These are phyloP conservation scores for Fusarium nanum DNA, from an alignment of 2,329 filamentous ascomycete genomes.

Conservation along the genomic window DNA sequence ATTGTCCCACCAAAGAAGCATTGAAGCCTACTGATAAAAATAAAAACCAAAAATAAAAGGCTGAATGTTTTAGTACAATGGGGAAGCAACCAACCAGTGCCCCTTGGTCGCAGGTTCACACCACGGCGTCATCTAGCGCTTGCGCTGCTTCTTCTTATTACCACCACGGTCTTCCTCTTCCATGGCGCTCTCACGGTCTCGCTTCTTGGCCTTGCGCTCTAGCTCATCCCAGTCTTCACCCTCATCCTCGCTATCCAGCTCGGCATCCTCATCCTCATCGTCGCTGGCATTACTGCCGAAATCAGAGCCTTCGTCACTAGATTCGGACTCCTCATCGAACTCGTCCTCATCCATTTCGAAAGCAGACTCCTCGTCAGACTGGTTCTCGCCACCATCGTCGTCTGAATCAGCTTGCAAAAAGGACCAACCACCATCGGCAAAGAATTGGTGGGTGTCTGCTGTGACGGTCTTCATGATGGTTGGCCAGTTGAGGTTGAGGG, in stretches of 20 bases:
- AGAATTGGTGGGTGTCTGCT: conserved; percentile 93
- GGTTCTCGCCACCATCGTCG: conserved; percentile 79
- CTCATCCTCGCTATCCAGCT: conserved; percentile 75
- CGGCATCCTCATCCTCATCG: conserved; percentile 80
- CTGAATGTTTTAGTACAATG: conserved; percentile 35
- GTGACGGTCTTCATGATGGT: conserved; percentile 99
- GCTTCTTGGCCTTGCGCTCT: conserved; percentile 89
- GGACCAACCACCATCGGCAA: conserved; percentile 92
- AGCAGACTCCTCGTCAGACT: conserved; percentile 89
- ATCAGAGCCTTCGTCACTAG: conserved; percentile 85
- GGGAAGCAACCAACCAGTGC: conserved; percentile 20
- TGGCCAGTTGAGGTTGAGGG: conserved; percentile 97
- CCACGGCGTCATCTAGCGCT: conserved; percentile 46
- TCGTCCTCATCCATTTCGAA: conserved; percentile 93
- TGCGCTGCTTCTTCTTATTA: conserved; percentile 74
- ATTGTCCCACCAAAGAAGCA: background rate
- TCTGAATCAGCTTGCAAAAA: conserved; percentile 92
- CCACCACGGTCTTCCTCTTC: conserved; percentile 72
- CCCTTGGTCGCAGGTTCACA: conserved; percentile 9
- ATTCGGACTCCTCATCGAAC: conserved; percentile 82
- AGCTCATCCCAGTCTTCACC: conserved; percentile 95
- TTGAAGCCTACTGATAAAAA: conserved; percentile 2
- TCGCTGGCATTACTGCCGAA: conserved; percentile 91
- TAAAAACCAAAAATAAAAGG: conserved; percentile 20
- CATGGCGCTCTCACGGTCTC: conserved; percentile 72